Evolutionary conservation across 768 basidiomycete species (phyloP).

Genomic region (Hydnomerulius pinastri): DNA sequence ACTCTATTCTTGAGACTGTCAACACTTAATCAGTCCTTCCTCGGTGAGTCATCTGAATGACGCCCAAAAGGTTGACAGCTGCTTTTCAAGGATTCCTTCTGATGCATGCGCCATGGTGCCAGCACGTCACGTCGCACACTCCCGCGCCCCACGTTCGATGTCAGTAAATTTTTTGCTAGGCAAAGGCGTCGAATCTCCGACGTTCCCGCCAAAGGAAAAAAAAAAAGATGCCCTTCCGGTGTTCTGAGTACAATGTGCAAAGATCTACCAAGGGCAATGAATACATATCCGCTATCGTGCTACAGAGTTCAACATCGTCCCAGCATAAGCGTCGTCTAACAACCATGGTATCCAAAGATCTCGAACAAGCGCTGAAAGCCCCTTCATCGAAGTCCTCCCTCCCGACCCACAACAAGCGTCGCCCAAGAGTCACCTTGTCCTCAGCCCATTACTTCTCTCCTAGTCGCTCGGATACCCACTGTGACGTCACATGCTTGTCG

Average conservation of each 20-base stretch:
- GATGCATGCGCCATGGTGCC: slow-evolving; percentile 1
- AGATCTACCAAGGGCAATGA: slow-evolving; percentile 17
- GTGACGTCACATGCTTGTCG: slow-evolving; percentile 30
- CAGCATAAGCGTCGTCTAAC: slow-evolving; percentile 18
- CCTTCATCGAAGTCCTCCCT: slow-evolving; percentile 1
- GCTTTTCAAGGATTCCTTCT: not conserved
- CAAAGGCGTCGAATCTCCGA: slow-evolving; percentile 14
- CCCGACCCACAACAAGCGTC: not conserved
- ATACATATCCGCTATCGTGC: slow-evolving; percentile 24
- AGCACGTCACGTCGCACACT: slow-evolving; percentile 2
- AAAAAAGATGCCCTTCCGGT: slow-evolving; percentile 1
- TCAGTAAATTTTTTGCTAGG: slow-evolving; percentile 13
- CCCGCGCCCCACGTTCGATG: slow-evolving; percentile 4
- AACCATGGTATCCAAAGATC: slow-evolving; percentile 24
- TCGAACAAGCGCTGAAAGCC: slow-evolving; percentile 9
- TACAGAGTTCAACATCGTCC: slow-evolving; percentile 20
- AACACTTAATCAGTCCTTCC: slow-evolving; percentile 2
- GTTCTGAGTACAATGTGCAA: slow-evolving; percentile 12
- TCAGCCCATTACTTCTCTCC: slow-evolving; percentile 21
- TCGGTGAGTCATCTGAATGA: slow-evolving; percentile 23
- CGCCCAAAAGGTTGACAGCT: slow-evolving; percentile 6
- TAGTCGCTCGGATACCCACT: slow-evolving; percentile 31
- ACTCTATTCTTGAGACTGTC: slow-evolving; percentile 8
- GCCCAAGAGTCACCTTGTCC: not conserved
- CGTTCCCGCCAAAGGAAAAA: slow-evolving; percentile 11